A percentile compares a stretch with the other conserved stretches of the same genome.
Evolutionary conservation across 1,139 yeast species (phyloP).

Genomic region (Suhomyces guaymorum): DNA sequence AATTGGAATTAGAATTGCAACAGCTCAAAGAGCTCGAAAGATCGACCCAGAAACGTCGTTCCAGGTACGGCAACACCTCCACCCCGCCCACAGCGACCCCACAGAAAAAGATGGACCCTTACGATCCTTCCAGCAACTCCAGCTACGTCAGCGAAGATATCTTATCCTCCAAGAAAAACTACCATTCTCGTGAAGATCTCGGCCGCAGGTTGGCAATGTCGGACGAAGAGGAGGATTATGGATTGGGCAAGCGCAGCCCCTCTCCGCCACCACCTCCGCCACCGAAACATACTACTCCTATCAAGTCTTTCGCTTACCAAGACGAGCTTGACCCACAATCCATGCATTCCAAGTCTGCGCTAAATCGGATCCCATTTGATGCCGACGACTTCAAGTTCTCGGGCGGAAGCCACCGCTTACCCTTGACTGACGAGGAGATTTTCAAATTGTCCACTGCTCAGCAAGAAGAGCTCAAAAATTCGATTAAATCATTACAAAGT

Average conservation of each 20-base stretch:
- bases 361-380: slow-evolving; percentile 34
- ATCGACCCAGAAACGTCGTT: slow-evolving; percentile 22
- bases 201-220: slow-evolving; percentile 37
- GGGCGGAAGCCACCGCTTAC: slow-evolving; percentile 22
- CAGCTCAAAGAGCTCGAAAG: slow-evolving; percentile 41
- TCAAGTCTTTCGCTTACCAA: slow-evolving; percentile 15
- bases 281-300: slow-evolving; percentile 33
- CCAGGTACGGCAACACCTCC: slow-evolving; percentile 9
- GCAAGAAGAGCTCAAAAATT: slow-evolving; percentile 44
- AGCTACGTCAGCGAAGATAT: slow-evolving; percentile 41
- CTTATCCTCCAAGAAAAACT: slow-evolving; percentile 32
- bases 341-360: slow-evolving; percentile 6
- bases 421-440: slow-evolving; percentile 33
- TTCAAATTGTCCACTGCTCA: slow-evolving; percentile 33
- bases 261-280: slow-evolving; percentile 55
- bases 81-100: slow-evolving; percentile 3
- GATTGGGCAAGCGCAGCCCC: slow-evolving; percentile 8
- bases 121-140: slow-evolving; percentile 25
- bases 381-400: slow-evolving; percentile 42
- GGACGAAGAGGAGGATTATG: slow-evolving; percentile 25
- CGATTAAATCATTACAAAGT: slow-evolving; percentile 47
- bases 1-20: slow-evolving; percentile 42
- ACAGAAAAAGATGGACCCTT: slow-evolving; percentile 9
- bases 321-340: slow-evolving; percentile 12
- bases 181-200: slow-evolving; percentile 39